phyloP scores from a whole-genome alignment of 1,284 basidiomycete species.

The Boletus semigastroideus region DNA sequence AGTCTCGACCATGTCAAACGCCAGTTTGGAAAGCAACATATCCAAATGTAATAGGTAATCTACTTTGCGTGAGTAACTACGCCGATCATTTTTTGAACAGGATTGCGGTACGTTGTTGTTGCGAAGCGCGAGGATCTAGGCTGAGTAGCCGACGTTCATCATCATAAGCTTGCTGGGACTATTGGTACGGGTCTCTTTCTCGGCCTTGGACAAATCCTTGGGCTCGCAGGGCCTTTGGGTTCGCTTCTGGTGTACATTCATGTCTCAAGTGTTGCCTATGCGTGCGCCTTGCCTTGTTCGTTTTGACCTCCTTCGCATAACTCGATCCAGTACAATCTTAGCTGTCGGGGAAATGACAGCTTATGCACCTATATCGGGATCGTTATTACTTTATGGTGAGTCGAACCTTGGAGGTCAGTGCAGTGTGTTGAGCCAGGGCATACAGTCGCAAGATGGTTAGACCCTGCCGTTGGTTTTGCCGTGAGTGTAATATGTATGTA shows the following conservation, averaged over 20 bases:
- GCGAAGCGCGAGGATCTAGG: background rate
- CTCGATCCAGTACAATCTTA: slow-evolving; percentile 49
- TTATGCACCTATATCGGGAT: slow-evolving; percentile 71
- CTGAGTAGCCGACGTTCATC: background rate
- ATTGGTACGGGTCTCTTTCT: slow-evolving; percentile 82
- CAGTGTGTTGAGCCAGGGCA: background rate
- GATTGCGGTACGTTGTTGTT: slow-evolving; percentile 51
- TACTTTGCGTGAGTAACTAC: no score
- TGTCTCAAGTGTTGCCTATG: slow-evolving; percentile 62
- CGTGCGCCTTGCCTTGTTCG: slow-evolving; percentile 38
- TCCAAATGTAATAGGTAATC: slow-evolving; percentile 26
- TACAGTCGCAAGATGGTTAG: slow-evolving; percentile 40
- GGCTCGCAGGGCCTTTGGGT: slow-evolving; percentile 56
- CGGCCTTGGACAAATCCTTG: slow-evolving; percentile 66
- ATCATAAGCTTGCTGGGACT: slow-evolving; percentile 62
- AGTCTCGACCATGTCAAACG: slow-evolving; percentile 26
- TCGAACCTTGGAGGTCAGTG: background rate
- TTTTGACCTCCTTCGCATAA: background rate
- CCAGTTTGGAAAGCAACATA: slow-evolving; percentile 24
- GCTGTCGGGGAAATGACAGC: slow-evolving; percentile 71
- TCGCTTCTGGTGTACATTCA: slow-evolving; percentile 61
- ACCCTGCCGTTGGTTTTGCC: no score
- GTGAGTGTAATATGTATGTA: no score
- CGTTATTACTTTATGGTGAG: slow-evolving; percentile 65
- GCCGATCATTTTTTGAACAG: slow-evolving; percentile 31